A percentile compares a stretch with the other conserved stretches of the same genome.
These are phyloP conservation scores for Alternaria viburni DNA, from an alignment of 2,329 filamentous ascomycete genomes.

Conservation along the genomic window DNA sequence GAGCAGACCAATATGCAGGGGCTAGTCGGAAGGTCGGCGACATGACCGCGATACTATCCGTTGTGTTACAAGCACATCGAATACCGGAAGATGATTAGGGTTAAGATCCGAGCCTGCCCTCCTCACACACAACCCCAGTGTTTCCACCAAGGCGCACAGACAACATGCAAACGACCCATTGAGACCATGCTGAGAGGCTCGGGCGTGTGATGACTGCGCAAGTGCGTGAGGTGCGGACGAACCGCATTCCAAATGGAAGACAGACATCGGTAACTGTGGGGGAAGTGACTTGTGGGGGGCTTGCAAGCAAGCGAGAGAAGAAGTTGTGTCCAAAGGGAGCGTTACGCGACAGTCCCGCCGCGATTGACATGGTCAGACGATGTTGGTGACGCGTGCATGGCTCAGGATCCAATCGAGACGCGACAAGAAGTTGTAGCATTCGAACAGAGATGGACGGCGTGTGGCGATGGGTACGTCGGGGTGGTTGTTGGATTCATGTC, in stretches of 20 bases:
- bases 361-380: conserved; percentile 37
- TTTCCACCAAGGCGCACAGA: conserved; percentile 46
- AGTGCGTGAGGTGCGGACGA: conserved; percentile 49
- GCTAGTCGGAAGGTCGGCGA: conserved; percentile 73
- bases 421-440: conserved; percentile 3
- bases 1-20: conserved; percentile 29
- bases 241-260: conserved; percentile 69
- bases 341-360: conserved; percentile 32
- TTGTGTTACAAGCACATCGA: conserved; percentile 56
- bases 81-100: conserved; percentile 85
- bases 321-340: conserved; percentile 25
- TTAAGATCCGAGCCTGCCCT: conserved; percentile 89
- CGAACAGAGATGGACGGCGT: conserved; percentile 10
- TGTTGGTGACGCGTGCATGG: conserved; percentile 11
- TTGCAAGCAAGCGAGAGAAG: conserved; percentile 45
- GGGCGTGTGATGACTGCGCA: conserved; percentile 58
- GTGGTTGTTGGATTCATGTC: conserved; percentile 17
- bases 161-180: conserved; percentile 54
- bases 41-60: conserved; percentile 55
- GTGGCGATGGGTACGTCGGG: conserved; percentile 20
- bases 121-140: conserved; percentile 51
- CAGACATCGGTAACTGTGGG: conserved; percentile 76
- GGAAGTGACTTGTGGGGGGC: conserved; percentile 72
- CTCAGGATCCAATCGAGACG: conserved; percentile 21
- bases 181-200: conserved; percentile 66